Evolutionary conservation across 331 rosid species (phyloP), one percentile per base, ranked within the genome.

Genomic region (Rhamnella rubrinervis): DNA sequence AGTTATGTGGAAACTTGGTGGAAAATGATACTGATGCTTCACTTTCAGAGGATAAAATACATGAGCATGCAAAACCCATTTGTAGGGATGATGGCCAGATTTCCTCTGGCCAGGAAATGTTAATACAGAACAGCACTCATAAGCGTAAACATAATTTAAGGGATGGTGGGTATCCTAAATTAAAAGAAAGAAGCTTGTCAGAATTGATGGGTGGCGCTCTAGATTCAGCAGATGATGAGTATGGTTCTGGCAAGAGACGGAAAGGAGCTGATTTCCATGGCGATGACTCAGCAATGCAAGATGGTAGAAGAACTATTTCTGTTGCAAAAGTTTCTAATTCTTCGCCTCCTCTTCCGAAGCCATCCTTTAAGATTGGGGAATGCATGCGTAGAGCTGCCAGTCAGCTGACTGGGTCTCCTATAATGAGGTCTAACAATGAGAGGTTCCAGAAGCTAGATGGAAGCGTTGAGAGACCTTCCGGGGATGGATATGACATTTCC

Each of bases 351-450:
- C 4, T 51, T 35, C 73, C 76, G 51, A 91, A 89, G 75, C 84
- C 73, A 9, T 85, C 96, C 35, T 93, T 93, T 80, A 89, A 84
- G 76, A 84, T 93, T 70, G 98, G 98, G 28, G 98, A 89, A 26
- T 87, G 97, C 63, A 91, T 93, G 50, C 96, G 92, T 61, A 86
- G 98, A 81, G 97, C 79, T 76, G 98, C 98, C 51, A 93, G 91
- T 80, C 92, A 93, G 82, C 79, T 90, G 72, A 86, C 93, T 18
- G 88, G 84, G 65, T 79, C 96, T 66, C 75, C 92, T 50, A 70
- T 78, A 40, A 55, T 64, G 73, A 93, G 80, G 88, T 55, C 72
- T 66, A 82, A 75, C 76, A 72, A 70, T 61, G 95, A 87, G 66
- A 85, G 69, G 73, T 77, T 85, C 70, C 89, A 72, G 64, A 90